Evolutionary conservation across 225 moss, liverwort and hornwort species (phyloP).

Genomic region (Pseudoscleropodium purum): DNA sequence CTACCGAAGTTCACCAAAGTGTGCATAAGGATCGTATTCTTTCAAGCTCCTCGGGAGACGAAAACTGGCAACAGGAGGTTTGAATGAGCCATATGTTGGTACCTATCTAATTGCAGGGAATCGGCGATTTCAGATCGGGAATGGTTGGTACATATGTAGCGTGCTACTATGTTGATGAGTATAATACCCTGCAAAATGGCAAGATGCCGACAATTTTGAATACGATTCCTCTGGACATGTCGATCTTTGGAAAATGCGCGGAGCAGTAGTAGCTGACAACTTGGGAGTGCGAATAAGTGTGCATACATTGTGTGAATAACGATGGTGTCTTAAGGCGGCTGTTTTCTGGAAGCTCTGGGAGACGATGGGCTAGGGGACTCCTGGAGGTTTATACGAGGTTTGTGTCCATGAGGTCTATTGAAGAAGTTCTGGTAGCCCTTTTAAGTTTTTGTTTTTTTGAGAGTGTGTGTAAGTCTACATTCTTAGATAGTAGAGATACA

Average conservation of each 20-base stretch:
- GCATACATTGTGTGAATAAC: slow-evolving; percentile 6
- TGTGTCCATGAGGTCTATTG: neutral
- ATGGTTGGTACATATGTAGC: neutral
- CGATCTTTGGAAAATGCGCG: neutral
- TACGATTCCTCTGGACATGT: neutral
- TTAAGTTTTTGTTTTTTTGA: neutral
- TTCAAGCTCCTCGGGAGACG: neutral
- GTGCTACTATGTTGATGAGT: neutral
- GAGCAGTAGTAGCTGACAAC: neutral
- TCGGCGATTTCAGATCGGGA: neutral
- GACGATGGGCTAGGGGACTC: neutral
- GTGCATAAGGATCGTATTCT: slow-evolving; percentile 3
- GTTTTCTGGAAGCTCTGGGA: neutral
- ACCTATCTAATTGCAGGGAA: slow-evolving; percentile 3
- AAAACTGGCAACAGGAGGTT: neutral
- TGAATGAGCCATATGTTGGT: neutral
- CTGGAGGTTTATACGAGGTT: neutral
- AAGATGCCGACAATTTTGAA: neutral
- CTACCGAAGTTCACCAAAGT: neutral
- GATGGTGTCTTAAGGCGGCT: slow-evolving; percentile 1
- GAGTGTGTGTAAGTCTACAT: neutral
- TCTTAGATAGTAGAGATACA: neutral
- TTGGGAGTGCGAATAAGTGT: neutral
- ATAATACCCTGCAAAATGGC: neutral
- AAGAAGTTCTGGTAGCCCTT: neutral